Evolutionary conservation across 441 rosid species (phyloP).

Genomic region (Adansonia madagascariensis): DNA sequence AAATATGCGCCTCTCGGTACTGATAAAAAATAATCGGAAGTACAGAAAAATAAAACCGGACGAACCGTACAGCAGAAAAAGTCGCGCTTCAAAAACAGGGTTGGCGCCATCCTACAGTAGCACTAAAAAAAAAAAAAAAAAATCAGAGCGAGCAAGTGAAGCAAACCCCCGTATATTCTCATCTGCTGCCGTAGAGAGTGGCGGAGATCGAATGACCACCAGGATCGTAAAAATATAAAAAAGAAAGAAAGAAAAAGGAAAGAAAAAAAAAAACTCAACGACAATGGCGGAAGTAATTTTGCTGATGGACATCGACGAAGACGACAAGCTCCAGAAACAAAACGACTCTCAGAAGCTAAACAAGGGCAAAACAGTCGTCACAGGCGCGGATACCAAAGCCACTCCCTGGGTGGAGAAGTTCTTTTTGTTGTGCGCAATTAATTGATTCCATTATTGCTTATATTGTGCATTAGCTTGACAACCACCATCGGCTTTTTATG

Average conservation of each 20-base stretch:
- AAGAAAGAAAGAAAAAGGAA: too few relatives aligned
- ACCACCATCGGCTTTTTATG: background rate
- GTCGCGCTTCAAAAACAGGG: background rate
- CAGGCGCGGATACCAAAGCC: constrained; percentile 52
- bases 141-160: background rate
- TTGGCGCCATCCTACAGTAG: constrained; percentile 26
- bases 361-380: constrained; percentile 58
- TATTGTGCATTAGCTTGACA: background rate
- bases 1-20: too few relatives aligned
- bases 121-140: background rate
- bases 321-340: constrained; percentile 27
- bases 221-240: too few relatives aligned
- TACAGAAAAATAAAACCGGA: background rate
- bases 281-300: constrained; percentile 57
- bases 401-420: constrained; percentile 92
- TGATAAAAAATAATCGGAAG: too few relatives aligned
- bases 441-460: background rate
- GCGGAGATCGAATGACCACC: background rate
- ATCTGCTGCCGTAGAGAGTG: too few relatives aligned
- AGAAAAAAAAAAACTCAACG: background rate
- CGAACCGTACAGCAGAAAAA: background rate
- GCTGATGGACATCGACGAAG: constrained; percentile 79
- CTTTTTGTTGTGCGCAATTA: background rate
- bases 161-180: background rate
- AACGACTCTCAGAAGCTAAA: constrained; percentile 37